Evolutionary conservation across 495 filamentous ascomycete species (phyloP).

Genomic region (Aspergillus campestris): DNA sequence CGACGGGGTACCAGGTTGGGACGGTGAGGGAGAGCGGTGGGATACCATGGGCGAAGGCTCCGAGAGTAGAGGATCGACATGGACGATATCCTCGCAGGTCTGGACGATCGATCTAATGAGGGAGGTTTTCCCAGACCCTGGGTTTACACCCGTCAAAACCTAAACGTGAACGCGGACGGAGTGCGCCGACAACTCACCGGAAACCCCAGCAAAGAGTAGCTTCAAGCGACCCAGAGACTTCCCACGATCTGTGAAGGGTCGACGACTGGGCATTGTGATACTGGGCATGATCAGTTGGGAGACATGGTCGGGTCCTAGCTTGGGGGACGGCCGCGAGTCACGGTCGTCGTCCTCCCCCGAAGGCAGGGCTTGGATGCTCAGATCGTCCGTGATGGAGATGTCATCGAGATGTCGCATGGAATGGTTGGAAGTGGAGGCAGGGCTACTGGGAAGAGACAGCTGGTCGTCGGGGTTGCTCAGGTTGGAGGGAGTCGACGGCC

Average conservation of each 20-base stretch:
- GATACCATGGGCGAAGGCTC: constrained; percentile 21
- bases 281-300: constrained; percentile 97
- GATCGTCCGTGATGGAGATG: constrained; percentile 43
- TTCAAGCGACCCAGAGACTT: constrained; percentile 81
- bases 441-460: constrained; percentile 44
- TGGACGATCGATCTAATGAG: constrained; percentile 91
- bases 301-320: constrained; percentile 36
- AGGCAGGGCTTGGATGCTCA: constrained; percentile 38
- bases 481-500: constrained; percentile 40
- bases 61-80: constrained; percentile 71
- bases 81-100: constrained; percentile 91
- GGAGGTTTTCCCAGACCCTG: constrained; percentile 74
- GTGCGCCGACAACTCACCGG: constrained; percentile 45
- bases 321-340: constrained; percentile 16
- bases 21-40: constrained; percentile 23
- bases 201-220: constrained; percentile 75
- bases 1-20: constrained; percentile 21
- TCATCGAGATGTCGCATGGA: constrained; percentile 43
- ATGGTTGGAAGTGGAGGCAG: constrained; percentile 42
- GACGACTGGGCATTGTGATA: constrained; percentile 85
- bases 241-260: constrained; percentile 84
- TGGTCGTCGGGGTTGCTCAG: constrained; percentile 31
- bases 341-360: constrained; percentile 40
- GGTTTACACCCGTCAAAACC: constrained; percentile 2
- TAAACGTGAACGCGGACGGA: too few species aligned